Evolutionary conservation across 257 asterid species (phyloP), one percentile per base, ranked within the genome.

Genomic region (Penstemon davidsonii): DNA sequence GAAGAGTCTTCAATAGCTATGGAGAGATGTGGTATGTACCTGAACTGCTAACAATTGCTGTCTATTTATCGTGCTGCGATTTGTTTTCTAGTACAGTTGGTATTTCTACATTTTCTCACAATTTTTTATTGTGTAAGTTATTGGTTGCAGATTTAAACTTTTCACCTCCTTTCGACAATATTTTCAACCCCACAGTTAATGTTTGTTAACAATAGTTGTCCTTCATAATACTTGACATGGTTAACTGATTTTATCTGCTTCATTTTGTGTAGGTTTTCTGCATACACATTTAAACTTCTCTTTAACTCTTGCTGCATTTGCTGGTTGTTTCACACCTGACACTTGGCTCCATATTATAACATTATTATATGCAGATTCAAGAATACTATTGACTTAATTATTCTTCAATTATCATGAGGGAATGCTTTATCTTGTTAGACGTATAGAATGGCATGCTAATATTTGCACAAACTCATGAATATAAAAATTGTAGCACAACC

Each of bases 1-100:
- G 90, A 87, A 39, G 92, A 85, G 73, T 87, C 80, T 37, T 57
- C 72, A 4, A 81, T 74, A 43, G 92, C 95, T 44, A 72, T 87
- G 80, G 84, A 85, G 15, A 85, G 84, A 85, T 83, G 88, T 70
- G 86, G 95, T 87, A 25, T 0, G 83, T 75, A 40, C 69, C 68
- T 69, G 56, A 25, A 62, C 55, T 64, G 11, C 15, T 13, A 5
- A 38, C 18, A 15, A 15, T 15, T 54, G 36, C 42, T 62, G 66
- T 13, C 38, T 39, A 59, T 15, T 60, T 66, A 59, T 69, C 33
- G n/a, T 43, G 62, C 25, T 19, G 37, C 25, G 57, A 19, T 61
- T 40, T 6, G 42, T 62, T 54, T 59, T 55, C 62, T 49, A 42
- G 41, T 44, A 10, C 57, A 51, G 58, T 38, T 43, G 40, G 43